Conservation (phyloP, 2,329 filamentous ascomycete genomes). For the Diaporthe capsici region DNA sequence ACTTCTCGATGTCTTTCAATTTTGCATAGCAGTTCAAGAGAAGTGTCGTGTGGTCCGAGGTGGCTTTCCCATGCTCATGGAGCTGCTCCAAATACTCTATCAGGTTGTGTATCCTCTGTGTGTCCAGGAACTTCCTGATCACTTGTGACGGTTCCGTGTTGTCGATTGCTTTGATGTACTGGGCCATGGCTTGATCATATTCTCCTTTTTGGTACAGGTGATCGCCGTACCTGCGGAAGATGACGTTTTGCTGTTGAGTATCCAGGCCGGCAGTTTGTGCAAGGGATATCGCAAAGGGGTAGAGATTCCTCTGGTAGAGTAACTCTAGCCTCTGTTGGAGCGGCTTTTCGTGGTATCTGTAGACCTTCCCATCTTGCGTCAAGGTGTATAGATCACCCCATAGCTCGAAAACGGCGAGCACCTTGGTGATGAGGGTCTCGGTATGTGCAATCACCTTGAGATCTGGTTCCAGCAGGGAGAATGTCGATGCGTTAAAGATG, state of each 20-base stretch:
- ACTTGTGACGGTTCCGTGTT: slow-evolving; percentile 97
- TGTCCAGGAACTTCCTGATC: slow-evolving; percentile 97
- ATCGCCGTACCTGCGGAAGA: slow-evolving; percentile 94
- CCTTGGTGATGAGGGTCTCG: slow-evolving; percentile 84
- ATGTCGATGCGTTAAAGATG: slow-evolving; percentile 87
- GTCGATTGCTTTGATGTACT: slow-evolving; percentile 96
- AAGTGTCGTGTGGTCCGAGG: slow-evolving; percentile 94
- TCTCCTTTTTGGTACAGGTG: slow-evolving; percentile 95
- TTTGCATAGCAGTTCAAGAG: slow-evolving; percentile 98
- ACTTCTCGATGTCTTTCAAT: slow-evolving; percentile 94
- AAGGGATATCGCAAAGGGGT: slow-evolving; percentile 90
- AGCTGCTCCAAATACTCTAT: slow-evolving; percentile 98
- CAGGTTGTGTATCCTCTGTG: slow-evolving; percentile 95
- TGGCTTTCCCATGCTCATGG: slow-evolving; percentile 93
- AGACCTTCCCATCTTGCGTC: slow-evolving; percentile 89
- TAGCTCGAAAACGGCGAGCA: slow-evolving; percentile 84
- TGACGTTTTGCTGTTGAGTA: slow-evolving; percentile 85
- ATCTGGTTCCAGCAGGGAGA: slow-evolving; percentile 92
- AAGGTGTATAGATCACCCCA: slow-evolving; percentile 96
- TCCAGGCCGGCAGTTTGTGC: slow-evolving; percentile 91
- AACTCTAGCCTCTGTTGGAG: slow-evolving; percentile 93
- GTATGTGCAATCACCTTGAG: slow-evolving; percentile 91
- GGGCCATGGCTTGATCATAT: slow-evolving; percentile 98
- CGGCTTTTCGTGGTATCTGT: slow-evolving; percentile 90
- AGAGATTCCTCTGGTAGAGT: slow-evolving; percentile 93